These are phyloP conservation scores for Globisporangium paddicum DNA, from an alignment of 352 stramenopile species.

Conservation along the genomic window DNA sequence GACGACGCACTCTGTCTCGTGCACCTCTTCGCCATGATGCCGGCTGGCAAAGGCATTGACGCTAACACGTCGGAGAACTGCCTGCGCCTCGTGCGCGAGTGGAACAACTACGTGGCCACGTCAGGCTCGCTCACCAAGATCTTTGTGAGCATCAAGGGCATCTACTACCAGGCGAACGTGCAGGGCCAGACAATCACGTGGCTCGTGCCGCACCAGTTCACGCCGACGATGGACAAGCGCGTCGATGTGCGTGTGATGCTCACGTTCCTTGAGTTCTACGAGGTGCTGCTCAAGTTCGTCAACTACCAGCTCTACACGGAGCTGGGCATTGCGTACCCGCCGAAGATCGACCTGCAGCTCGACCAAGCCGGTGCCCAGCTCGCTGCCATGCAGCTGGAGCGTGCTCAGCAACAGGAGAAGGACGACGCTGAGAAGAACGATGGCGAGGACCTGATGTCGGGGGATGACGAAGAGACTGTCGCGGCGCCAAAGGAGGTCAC, in stretches of 20 bases:
- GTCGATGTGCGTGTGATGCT: conserved; percentile 99
- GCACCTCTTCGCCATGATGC: conserved; percentile 96
- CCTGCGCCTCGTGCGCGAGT: conserved; percentile 92
- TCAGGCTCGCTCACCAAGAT: conserved; percentile 93
- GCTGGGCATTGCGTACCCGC: conserved; percentile 93
- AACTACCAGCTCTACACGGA: conserved; percentile 98
- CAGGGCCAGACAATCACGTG: conserved; percentile 95
- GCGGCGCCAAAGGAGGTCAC: conserved; percentile 18
- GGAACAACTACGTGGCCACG: conserved; percentile 94
- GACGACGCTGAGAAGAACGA: conserved; percentile 24
- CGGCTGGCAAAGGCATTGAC: conserved; percentile 86
- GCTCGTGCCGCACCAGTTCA: conserved; percentile 98
- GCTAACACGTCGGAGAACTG: conserved; percentile 88
- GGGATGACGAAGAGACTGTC: conserved; percentile 17
- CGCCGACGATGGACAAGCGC: conserved; percentile 94
- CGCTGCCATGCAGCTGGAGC: conserved; percentile 61
- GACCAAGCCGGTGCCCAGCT: conserved; percentile 74
- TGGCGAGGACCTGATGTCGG: conserved; percentile 23
- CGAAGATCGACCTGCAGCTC: conserved; percentile 85
- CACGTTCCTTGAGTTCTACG: conserved; percentile 99
- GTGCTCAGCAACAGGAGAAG: conserved; percentile 30
- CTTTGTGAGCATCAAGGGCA: conserved; percentile 99
- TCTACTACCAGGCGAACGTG: conserved; percentile 98
- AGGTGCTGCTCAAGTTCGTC: conserved; percentile 98
- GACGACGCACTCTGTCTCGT: conserved; percentile 98